Evolutionary conservation across 805 yeast genomes (phyloP), one percentile per base, ranked within the genome.

Genomic region (Monosporozyma aerobia): DNA sequence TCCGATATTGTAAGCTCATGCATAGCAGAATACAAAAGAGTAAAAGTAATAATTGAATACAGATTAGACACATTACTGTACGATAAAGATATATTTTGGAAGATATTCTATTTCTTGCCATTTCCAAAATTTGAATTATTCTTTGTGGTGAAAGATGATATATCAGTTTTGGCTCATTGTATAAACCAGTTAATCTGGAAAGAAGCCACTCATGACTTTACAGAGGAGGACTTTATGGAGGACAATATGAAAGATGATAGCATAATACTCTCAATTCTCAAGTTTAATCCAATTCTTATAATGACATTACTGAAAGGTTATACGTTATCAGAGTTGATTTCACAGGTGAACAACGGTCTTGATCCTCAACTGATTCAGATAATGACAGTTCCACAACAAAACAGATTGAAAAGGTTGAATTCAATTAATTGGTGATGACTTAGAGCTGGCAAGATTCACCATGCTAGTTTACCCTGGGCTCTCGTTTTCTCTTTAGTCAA

Each of bases 81-180:
- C 3, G 67, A 62, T 43, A 52, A 37, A 4, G 63, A 63, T 29
- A 52, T 58, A 10, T 57, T 63, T 40, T 62, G 67, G 67, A 62
- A 61, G 53, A 35, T 60, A 2, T 56, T 51, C 2, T 35, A 57
- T 14, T 59, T 51, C 45, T 47, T 63, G 23, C 50, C 51, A 22
- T 10, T 48, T 8, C 39, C 50, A 9, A 47, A 49, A 32, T 51
- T 54, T 16, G 49, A 55, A 46, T 44, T 54, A 4, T 53, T 53
- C 49, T 50, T 56, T 32, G 29, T 22, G 16, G 9, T 23, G 27
- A 16, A 29, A 9, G 23, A 37, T n/a, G 23, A 5, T 6, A 11
- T 37, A 2, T 16, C 44, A 6, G 22, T 51, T 5, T 13, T 27
- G 16, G 32, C 48, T 13, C 32, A 41, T 8, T 25, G 14, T n/a